Evolutionary conservation across 495 filamentous ascomycete genomes (phyloP), one percentile per base, ranked within the genome.

Genomic region (Penicillium chermesinum): DNA sequence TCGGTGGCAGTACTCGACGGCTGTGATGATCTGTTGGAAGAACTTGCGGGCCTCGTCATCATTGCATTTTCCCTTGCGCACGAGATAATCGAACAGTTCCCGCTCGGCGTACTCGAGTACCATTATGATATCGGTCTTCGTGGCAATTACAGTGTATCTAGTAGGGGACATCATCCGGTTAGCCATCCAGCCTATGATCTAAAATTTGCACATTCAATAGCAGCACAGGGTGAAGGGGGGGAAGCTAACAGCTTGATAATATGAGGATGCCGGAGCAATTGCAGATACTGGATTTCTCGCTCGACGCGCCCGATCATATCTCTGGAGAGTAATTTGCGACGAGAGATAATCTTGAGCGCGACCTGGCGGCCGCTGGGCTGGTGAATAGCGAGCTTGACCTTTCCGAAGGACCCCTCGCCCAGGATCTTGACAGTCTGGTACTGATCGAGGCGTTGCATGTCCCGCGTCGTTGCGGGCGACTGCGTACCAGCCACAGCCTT

Each of bases 1-100:
- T 50, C 93, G 80, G 69, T 98, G 93, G 66, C 93, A 98, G 69
- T 98, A 98, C 62, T 98, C 93, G 42, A 98, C 94, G 15, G 93
- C 94, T 61, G 91, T 95, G n/a, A 96, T 89, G 58, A 98, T 98
- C 67, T 98, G 93, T 64, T 98, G 93, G 69, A 98, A 98, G 71
- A 98, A 97, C 55, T 91, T 87, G 39, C 93, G 82, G 35, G 94
- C 93, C 55, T 91, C 83, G 50, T 86, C 81, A 66, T 98, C 93
- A 33, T 83, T 75, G 77, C 96, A 88, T 66, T 84, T 86, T 41
- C 93, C 94, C 53, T 94, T 77, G 57, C 85, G 79, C 48, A 98
- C 93, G 21, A 98, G 88, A 62, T 96, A 97, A 63, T 98, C 91
- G 73, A 98, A 98, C 19, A 98, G 75, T 68, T 98, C 93, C 33